phyloP scores from a whole-genome alignment of 75 land plant genomes.

The Sequoia sempervirens region DNA sequence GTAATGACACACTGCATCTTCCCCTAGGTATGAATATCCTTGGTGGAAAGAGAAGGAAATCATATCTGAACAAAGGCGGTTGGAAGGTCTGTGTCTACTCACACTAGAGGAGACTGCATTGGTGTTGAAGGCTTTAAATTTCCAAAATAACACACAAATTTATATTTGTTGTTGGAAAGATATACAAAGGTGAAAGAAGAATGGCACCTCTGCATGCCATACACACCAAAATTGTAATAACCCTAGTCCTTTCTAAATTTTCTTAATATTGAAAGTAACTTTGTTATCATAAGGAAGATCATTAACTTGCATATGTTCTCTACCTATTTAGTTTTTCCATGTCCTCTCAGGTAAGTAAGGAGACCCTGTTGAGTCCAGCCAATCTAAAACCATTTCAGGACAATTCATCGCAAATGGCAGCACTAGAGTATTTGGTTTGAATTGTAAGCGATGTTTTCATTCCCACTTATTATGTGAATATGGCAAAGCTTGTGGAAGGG shows the following conservation, averaged over 20 bases:
- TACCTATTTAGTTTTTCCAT: not conserved
- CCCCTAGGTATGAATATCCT: constrained; percentile 75
- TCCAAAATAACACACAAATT: constrained; percentile 45
- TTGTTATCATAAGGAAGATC: not conserved
- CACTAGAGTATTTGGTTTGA: constrained; percentile 81
- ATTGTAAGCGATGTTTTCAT: constrained; percentile 79
- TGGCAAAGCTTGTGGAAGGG: constrained; percentile 94
- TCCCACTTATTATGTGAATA: constrained; percentile 91
- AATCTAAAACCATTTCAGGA: constrained; percentile 60
- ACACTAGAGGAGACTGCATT: constrained; percentile 80
- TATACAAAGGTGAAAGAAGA: constrained; percentile 61
- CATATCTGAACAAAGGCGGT: constrained; percentile 55
- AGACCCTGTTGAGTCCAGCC: constrained; percentile 55
- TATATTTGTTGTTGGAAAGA: constrained; percentile 87
- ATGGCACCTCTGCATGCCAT: constrained; percentile 48
- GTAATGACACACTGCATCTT: not conserved
- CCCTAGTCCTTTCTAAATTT: constrained; percentile 6
- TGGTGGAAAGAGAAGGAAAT: constrained; percentile 97
- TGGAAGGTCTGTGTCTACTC: constrained; percentile 82
- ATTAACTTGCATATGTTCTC: not conserved
- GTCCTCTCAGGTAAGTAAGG: constrained; percentile 65
- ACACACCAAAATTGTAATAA: constrained; percentile 59
- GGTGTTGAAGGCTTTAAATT: constrained; percentile 64
- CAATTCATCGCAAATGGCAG: constrained; percentile 89
- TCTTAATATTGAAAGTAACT: not conserved